Conservation (phyloP, 1,284 basidiomycete genomes). For the Trametes hirsuta region DNA sequence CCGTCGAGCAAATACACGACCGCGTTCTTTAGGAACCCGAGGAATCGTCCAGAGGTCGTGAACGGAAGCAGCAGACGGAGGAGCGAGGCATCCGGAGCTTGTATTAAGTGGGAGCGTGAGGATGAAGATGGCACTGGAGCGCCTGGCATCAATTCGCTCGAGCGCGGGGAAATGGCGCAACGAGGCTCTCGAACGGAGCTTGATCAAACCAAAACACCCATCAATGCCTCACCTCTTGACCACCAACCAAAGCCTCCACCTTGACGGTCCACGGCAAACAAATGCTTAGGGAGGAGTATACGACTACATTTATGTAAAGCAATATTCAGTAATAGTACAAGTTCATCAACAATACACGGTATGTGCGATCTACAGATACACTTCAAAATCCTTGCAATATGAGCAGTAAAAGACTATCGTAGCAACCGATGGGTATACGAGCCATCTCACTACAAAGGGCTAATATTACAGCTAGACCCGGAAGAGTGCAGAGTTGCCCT, state of each 20-base stretch:
- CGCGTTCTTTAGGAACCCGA: neutral
- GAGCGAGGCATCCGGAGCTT: neutral
- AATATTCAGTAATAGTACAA: no score
- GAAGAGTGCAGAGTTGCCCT: slow-evolving; percentile 21
- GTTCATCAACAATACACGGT: no score
- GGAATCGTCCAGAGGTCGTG: neutral
- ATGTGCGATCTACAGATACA: no score
- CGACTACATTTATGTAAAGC: no score
- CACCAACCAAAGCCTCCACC: neutral
- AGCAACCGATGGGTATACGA: neutral
- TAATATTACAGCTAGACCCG: slow-evolving; percentile 3
- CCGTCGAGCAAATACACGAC: neutral
- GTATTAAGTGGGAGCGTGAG: neutral
- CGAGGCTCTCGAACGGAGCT: neutral
- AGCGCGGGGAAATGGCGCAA: slow-evolving; percentile 17
- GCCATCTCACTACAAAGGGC: neutral
- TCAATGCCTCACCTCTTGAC: neutral
- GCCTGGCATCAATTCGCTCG: slow-evolving; percentile 6
- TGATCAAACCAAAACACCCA: neutral
- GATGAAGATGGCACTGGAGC: neutral
- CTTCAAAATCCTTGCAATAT: neutral
- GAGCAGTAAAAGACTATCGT: neutral
- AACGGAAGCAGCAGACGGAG: neutral
- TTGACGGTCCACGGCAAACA: no score
- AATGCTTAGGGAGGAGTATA: no score